A percentile compares a stretch with the other conserved stretches of the same genome.
Evolutionary conservation across 176 grass and related monocot species (phyloP).

Genomic region (Musa acuminata): DNA sequence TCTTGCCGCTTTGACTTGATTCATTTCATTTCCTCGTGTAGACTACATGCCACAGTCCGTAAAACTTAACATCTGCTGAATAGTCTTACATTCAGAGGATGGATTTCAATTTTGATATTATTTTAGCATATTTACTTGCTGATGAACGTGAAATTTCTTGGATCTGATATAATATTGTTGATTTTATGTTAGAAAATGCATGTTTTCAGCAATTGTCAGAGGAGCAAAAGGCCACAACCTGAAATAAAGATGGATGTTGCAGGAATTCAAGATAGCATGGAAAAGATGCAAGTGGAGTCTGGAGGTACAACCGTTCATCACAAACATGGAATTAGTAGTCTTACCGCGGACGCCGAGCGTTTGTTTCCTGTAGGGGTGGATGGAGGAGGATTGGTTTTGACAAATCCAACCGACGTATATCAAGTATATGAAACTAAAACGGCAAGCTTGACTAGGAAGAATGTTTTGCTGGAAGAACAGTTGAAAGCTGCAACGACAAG

Average conservation of each 20-base stretch:
- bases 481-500: conserved; percentile 34
- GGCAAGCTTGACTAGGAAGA: conserved; percentile 43
- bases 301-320: neutral
- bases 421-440: conserved; percentile 51
- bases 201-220: conserved; percentile 3
- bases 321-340: no score
- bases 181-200: neutral
- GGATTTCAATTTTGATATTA: no score
- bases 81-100: no score
- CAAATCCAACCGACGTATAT: conserved; percentile 46
- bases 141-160: no score
- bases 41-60: no score
- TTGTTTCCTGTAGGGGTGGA: conserved; percentile 28
- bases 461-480: conserved; percentile 46
- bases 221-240: conserved; percentile 19
- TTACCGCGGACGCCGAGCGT: neutral
- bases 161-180: neutral
- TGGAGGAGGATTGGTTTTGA: conserved; percentile 27
- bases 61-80: no score
- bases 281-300: conserved; percentile 6
- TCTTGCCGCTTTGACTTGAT: no score
- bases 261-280: conserved; percentile 18
- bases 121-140: no score
- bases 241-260: conserved; percentile 24
- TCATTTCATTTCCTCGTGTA: no score